Conservation (phyloP, 305 asterid species). For the Rubia occidens region DNA sequence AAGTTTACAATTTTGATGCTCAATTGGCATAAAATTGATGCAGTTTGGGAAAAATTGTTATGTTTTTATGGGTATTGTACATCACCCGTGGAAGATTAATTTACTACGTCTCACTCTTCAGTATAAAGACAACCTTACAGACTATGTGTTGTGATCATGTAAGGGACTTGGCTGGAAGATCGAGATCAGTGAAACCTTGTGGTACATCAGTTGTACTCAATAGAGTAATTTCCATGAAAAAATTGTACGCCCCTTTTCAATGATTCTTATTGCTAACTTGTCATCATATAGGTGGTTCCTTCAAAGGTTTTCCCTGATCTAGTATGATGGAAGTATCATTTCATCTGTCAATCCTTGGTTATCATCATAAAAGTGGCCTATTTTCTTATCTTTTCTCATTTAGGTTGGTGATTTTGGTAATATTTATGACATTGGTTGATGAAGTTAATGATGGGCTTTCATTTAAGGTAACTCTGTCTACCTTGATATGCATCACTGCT, state of each 20-base stretch:
- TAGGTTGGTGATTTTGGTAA: constrained; percentile 52
- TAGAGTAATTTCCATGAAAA: constrained; percentile 61
- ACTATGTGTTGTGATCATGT: too few species aligned
- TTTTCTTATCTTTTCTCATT: constrained; percentile 18
- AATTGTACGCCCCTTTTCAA: constrained; percentile 40
- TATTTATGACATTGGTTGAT: constrained; percentile 57
- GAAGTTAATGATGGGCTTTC: constrained; percentile 72
- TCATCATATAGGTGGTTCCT: background rate
- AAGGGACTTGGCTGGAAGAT: too few species aligned
- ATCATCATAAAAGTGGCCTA: constrained; percentile 9
- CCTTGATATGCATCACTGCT: constrained; percentile 15
- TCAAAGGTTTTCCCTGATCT: background rate
- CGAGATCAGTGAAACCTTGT: constrained; percentile 26
- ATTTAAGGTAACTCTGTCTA: constrained; percentile 46
- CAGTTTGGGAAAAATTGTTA: too few species aligned
- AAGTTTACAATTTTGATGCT: too few species aligned
- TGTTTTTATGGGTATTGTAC: too few species aligned
- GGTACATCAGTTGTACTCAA: constrained; percentile 73
- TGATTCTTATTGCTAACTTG: background rate
- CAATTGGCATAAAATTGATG: too few species aligned
- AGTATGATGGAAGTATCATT: constrained; percentile 1
- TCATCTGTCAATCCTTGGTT: background rate
- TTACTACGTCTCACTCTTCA: too few species aligned
- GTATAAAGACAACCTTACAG: too few species aligned
- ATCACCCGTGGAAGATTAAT: too few species aligned